These are phyloP conservation scores for Prunus fruticosa DNA, from an alignment of 306 rosid species.

Conservation along the genomic window DNA sequence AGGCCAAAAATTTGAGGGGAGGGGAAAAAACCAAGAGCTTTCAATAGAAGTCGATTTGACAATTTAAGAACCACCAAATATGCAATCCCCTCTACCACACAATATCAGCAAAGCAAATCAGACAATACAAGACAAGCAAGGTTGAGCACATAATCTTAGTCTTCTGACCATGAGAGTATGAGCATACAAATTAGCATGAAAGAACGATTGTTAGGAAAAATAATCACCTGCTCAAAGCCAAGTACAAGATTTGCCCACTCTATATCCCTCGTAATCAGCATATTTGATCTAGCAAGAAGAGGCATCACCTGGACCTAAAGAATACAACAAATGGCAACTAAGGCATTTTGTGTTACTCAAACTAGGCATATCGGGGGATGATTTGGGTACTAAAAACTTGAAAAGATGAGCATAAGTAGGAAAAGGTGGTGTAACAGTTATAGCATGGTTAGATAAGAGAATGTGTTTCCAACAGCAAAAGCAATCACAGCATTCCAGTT, in stretches of 20 bases:
- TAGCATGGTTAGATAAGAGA: not conserved
- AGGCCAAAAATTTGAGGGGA: not conserved
- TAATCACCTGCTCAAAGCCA: constrained; percentile 88
- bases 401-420: not conserved
- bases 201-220: constrained; percentile 12
- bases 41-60: not conserved
- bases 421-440: not conserved
- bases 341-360: constrained; percentile 21
- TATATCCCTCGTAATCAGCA: constrained; percentile 82
- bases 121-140: not conserved
- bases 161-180: not conserved
- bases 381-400: not conserved
- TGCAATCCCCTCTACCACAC: not conserved
- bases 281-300: constrained; percentile 92
- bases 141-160: not conserved
- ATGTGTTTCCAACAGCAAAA: not conserved
- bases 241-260: constrained; percentile 97
- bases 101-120: not conserved
- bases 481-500: not conserved
- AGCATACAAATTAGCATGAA: not conserved
- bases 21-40: not conserved
- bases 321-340: constrained; percentile 18
- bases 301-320: constrained; percentile 73
- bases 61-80: not conserved
- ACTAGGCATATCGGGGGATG: not conserved